phyloP scores from a whole-genome alignment of 371 early-diverging fungal genomes.

The Rhizopus delemar region DNA sequence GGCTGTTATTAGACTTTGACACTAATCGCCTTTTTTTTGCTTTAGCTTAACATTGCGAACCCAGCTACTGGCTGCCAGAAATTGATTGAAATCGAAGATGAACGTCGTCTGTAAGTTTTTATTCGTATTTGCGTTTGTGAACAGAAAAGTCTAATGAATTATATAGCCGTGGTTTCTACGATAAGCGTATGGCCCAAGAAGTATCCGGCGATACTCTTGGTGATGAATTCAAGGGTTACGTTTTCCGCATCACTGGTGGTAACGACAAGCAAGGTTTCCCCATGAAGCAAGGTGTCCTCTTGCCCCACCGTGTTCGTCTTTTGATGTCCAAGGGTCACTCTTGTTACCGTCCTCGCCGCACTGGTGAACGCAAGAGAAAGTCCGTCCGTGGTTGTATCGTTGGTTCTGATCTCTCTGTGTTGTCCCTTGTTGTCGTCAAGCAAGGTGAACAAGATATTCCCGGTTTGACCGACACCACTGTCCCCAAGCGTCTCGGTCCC shows the following conservation, averaged over 20 bases:
- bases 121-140: constrained; percentile 14
- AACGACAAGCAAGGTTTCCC: constrained; percentile 99
- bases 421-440: constrained; percentile 95
- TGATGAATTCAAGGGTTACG: constrained; percentile 98
- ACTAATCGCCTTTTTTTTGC: background rate
- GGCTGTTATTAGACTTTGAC: background rate
- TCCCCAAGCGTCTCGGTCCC: constrained; percentile 96
- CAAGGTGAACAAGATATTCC: constrained; percentile 95
- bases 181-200: constrained; percentile 96
- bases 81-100: constrained; percentile 96
- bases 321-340: constrained; percentile 96
- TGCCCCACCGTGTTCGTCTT: constrained; percentile 93
- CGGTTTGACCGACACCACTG: constrained; percentile 93
- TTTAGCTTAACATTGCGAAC: constrained; percentile 97
- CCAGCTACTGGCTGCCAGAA: constrained; percentile 99
- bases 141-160: constrained; percentile 38
- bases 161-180: constrained; percentile 92
- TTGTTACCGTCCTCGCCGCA: constrained; percentile 98
- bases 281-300: constrained; percentile 97
- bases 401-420: constrained; percentile 91
- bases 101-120: constrained; percentile 85
- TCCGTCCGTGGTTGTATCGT: constrained; percentile 99
- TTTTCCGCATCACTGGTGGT: constrained; percentile 99
- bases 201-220: constrained; percentile 95
- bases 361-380: constrained; percentile 99